Evolutionary conservation across 2,329 filamentous ascomycete species (phyloP).

Genomic region (Pezicula carpinea): DNA sequence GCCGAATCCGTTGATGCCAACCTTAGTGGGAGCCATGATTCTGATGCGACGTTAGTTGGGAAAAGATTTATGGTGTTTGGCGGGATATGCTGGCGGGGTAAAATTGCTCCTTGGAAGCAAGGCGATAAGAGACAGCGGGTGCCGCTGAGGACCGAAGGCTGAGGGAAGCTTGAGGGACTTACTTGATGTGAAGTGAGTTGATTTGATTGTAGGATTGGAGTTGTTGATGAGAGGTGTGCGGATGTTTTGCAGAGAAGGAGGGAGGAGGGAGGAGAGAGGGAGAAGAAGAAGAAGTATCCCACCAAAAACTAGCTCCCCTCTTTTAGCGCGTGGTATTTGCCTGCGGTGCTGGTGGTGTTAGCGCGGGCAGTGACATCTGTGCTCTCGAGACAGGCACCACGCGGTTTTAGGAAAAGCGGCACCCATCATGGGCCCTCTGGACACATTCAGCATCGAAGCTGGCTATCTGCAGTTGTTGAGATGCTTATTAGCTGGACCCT

Average conservation of each 20-base stretch:
- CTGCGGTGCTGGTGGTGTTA: no score
- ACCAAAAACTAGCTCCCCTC: neutral
- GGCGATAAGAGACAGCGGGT: neutral
- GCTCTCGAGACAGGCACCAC: no score
- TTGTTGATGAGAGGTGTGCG: neutral
- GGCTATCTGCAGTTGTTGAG: no score
- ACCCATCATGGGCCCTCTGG: no score
- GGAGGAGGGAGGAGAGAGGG: slow-evolving; percentile 1
- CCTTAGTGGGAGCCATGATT: slow-evolving; percentile 59
- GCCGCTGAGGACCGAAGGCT: neutral
- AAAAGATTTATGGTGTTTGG: slow-evolving; percentile 5
- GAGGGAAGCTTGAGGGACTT: slow-evolving; percentile 8
- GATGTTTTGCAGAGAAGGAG: neutral
- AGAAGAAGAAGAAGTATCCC: slow-evolving; percentile 3
- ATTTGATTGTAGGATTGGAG: slow-evolving; percentile 10
- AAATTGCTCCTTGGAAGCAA: neutral
- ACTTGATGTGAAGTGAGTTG: slow-evolving; percentile 11
- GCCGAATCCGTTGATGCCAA: slow-evolving; percentile 99
- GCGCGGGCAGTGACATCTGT: no score
- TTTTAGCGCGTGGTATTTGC: neutral
- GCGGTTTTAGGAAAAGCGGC: no score
- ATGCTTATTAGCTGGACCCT: no score
- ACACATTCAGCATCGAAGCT: no score
- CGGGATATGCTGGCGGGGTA: neutral
- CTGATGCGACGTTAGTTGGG: slow-evolving; percentile 15